phyloP scores from a whole-genome alignment of 2,329 filamentous ascomycete species.

The Fusarium nygamai region DNA sequence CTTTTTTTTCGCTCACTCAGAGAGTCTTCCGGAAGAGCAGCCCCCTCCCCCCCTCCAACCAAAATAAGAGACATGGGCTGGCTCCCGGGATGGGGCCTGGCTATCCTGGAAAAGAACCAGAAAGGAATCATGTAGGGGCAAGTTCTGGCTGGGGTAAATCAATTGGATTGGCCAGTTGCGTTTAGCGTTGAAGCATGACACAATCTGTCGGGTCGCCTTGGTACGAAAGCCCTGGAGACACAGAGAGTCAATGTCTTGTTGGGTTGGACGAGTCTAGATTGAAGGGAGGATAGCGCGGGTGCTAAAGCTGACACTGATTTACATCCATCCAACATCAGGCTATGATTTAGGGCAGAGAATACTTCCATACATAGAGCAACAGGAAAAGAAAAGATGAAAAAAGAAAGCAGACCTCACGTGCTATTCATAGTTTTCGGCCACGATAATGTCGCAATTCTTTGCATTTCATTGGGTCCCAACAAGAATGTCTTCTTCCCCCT shows the following conservation, averaged over 20 bases:
- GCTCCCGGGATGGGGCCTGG: slow-evolving; percentile 17
- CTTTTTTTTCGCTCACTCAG: neutral
- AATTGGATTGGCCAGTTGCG: slow-evolving; percentile 39
- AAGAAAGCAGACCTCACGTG: slow-evolving; percentile 5
- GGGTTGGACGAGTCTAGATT: slow-evolving; percentile 1
- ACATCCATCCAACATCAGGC: neutral
- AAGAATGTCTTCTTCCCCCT: slow-evolving; percentile 2
- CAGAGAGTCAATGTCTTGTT: slow-evolving; percentile 19
- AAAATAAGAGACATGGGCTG: slow-evolving; percentile 32
- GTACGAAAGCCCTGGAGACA: slow-evolving; percentile 19
- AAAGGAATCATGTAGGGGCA: slow-evolving; percentile 41
- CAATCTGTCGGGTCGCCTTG: slow-evolving; percentile 48
- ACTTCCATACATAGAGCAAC: neutral
- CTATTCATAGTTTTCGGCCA: neutral
- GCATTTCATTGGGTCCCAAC: slow-evolving; percentile 4
- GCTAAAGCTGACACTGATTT: neutral
- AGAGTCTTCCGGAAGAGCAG: slow-evolving; percentile 18
- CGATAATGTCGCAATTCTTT: slow-evolving; percentile 8
- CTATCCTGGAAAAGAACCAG: slow-evolving; percentile 24
- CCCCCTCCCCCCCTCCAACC: slow-evolving; percentile 29
- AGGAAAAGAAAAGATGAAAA: neutral
- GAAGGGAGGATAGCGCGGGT: slow-evolving; percentile 17
- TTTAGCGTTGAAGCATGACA: slow-evolving; percentile 47
- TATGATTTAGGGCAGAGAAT: neutral
- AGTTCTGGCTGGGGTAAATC: slow-evolving; percentile 44